Base-by-base conservation (phyloP, 768 basidiomycete genomes). In the Boletus coccyginus region DNA sequence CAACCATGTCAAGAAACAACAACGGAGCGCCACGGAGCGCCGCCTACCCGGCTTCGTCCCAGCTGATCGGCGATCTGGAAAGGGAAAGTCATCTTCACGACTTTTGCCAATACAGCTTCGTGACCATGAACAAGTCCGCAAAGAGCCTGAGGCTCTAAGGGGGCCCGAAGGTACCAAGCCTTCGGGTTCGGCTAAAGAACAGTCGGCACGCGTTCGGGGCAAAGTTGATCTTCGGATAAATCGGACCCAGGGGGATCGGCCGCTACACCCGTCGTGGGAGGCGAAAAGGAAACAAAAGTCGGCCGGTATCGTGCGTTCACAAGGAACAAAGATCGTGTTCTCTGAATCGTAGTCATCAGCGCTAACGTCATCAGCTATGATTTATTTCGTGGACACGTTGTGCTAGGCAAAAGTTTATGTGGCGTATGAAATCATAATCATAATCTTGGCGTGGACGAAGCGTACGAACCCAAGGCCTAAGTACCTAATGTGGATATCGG, bases 181-280 rank as follows among this genome's bases (percentile, higher is more conserved):
- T 19, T 47, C 31, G 14, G 44, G 50, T 12, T 49, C 42, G 19
- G 44, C 17, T 0, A 38, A 35, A 32, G 47, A 39, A 7, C 47
- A 27, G 16, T 29, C 29, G 53, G 41, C 21, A 21, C 35, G 11
- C 12, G 38, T 33, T 19, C 27, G 11, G 31, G 9, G 17, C 5
- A 36, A 24, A 17, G 38, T 31, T 14, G 42, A 41, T 46, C 16
- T 40, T 35, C 42, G 54, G 53, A 41, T 36, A 32, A 59, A 53
- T 27, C 27, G 27, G 52, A 21, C 21, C 21, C 61, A 40, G 39
- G 57, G 32, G 8, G 57, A 66, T 17, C 43, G 67, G 68, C 77
- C 82, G 32, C 61, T 97, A 53, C 97, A 99, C 73, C 96, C 97
- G 3, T 96, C 93, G 14, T 99, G 97, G 96, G 92, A 92, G 71